Evolutionary conservation across 2,329 filamentous ascomycete species (phyloP).

Genomic region (Colletotrichum brevisporum): DNA sequence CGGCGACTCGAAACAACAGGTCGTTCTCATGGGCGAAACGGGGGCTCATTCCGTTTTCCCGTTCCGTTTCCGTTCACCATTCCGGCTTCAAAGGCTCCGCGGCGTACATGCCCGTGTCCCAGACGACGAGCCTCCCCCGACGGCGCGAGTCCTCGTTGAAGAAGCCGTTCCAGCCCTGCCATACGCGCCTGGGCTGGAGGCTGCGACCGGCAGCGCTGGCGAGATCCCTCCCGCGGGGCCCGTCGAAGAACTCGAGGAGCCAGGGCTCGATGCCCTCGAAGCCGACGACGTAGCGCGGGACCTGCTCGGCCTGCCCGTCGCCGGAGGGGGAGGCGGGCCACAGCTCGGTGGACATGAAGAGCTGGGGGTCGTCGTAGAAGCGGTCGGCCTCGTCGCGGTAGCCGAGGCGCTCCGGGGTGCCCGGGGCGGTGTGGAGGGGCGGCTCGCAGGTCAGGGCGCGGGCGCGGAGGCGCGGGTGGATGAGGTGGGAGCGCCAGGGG

Average conservation of each 20-base stretch:
- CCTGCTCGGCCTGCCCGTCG: conserved; percentile 46
- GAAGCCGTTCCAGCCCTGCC: conserved; percentile 72
- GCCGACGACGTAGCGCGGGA: conserved; percentile 72
- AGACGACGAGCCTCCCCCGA: conserved; percentile 70
- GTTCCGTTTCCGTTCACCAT: background rate
- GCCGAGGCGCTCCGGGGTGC: conserved; percentile 69
- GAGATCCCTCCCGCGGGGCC: conserved; percentile 48
- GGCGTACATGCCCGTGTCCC: conserved; percentile 63
- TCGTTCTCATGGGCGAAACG: no score
- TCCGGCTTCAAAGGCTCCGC: conserved; percentile 3
- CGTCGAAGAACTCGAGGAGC: conserved; percentile 60
- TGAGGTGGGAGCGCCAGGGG: conserved; percentile 91
- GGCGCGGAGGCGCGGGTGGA: conserved; percentile 80
- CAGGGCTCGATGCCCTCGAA: conserved; percentile 70
- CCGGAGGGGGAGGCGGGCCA: conserved; percentile 53
- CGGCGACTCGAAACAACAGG: no score
- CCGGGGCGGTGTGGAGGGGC: conserved; percentile 76
- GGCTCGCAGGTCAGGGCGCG: conserved; percentile 94
- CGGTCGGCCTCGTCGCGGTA: conserved; percentile 93
- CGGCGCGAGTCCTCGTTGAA: conserved; percentile 75
- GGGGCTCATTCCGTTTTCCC: no score
- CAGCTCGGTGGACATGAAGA: conserved; percentile 71
- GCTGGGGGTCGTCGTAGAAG: conserved; percentile 79
- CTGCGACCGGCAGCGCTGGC: conserved; percentile 54
- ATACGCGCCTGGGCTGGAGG: conserved; percentile 62